Conservation (phyloP, 2,329 filamentous ascomycete species). For the Lojkania enalia region DNA sequence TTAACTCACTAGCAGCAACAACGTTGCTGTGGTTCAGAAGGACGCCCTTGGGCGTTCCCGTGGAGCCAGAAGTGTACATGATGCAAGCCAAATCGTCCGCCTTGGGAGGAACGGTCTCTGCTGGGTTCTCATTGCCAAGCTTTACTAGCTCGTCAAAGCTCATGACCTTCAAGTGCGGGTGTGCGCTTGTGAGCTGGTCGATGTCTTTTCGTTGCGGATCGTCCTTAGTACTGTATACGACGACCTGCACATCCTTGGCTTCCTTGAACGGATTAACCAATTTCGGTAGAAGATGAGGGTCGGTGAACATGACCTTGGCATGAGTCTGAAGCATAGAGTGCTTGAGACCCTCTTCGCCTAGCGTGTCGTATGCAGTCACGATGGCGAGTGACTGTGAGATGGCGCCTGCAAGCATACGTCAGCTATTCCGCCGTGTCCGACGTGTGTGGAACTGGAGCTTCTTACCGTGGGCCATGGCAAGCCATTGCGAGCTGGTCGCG, state of each 20-base stretch:
- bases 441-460: not conserved
- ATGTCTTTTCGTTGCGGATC: constrained; percentile 58
- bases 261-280: constrained; percentile 59
- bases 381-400: constrained; percentile 86
- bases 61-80: constrained; percentile 85
- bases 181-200: constrained; percentile 57
- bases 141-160: constrained; percentile 61
- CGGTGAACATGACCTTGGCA: constrained; percentile 82
- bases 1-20: constrained; percentile 69
- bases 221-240: constrained; percentile 62
- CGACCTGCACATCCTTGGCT: constrained; percentile 58
- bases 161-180: constrained; percentile 56
- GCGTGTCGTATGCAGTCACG: constrained; percentile 92
- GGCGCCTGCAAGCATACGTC: constrained; percentile 51
- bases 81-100: constrained; percentile 80
- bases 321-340: constrained; percentile 84
- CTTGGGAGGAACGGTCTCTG: constrained; percentile 71
- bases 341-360: constrained; percentile 80
- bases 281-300: constrained; percentile 70
- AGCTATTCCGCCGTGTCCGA: constrained; percentile 7
- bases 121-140: constrained; percentile 65
- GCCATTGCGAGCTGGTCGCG: constrained; percentile 80
- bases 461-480: constrained; percentile 74
- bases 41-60: constrained; percentile 86
- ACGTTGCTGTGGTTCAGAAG: constrained; percentile 80